Evolutionary conservation across 176 grass and related monocot species (phyloP).

Genomic region (Musa itinerans): DNA sequence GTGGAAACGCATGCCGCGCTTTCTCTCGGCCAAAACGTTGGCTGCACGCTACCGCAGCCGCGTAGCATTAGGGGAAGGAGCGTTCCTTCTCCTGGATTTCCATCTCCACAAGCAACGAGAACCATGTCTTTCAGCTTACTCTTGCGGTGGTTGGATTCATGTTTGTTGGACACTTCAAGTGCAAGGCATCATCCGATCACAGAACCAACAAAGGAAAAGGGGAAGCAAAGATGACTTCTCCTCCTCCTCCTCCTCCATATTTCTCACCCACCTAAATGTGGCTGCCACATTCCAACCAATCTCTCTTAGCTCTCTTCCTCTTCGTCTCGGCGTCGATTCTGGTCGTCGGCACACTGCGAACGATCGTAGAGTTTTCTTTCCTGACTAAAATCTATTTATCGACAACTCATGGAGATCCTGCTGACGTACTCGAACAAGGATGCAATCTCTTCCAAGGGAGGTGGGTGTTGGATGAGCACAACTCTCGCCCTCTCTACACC

Average conservation of each 20-base stretch:
- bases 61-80: too few relatives aligned
- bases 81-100: neutral
- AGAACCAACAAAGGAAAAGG: neutral
- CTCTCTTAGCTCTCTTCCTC: slow-evolving; percentile 8
- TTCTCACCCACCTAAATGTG: neutral
- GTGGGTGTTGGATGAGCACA: slow-evolving; percentile 10
- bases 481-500: slow-evolving; percentile 11
- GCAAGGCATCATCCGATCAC: neutral
- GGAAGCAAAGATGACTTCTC: neutral
- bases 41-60: too few relatives aligned
- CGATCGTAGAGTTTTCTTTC: neutral
- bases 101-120: neutral
- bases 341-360: neutral
- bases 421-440: neutral
- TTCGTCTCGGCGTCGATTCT: slow-evolving; percentile 3
- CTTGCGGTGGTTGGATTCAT: neutral
- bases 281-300: neutral
- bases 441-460: slow-evolving; percentile 15
- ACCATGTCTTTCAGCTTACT: neutral
- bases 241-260: neutral
- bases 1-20: too few relatives aligned
- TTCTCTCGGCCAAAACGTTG: too few relatives aligned
- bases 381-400: neutral
- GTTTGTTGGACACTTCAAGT: slow-evolving; percentile 16
- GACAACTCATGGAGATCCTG: neutral